A percentile compares a stretch with the other conserved stretches of the same genome.
phyloP scores from a whole-genome alignment of 2,329 filamentous ascomycete genomes.

The Dendryphion nanum region DNA sequence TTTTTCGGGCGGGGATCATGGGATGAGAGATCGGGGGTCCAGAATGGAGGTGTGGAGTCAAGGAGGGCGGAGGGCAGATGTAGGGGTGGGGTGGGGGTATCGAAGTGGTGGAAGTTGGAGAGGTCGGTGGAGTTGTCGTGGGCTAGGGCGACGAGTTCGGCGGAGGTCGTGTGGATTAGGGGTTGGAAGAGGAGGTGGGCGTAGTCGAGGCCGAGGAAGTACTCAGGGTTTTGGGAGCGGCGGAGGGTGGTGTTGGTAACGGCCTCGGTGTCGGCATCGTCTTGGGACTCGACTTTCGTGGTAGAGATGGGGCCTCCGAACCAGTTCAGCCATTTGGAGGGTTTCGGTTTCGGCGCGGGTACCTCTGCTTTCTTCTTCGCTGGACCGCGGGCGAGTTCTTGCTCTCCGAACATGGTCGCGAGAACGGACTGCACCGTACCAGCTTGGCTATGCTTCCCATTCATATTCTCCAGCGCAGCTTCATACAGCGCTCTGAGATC shows the following conservation, averaged over 20 bases:
- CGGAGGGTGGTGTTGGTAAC: constrained; percentile 24
- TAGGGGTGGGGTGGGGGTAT: constrained; percentile 30
- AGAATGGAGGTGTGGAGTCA: constrained; percentile 29
- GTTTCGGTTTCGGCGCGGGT: constrained; percentile 9
- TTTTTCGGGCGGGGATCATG: constrained; percentile 26
- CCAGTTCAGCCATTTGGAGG: constrained; percentile 37
- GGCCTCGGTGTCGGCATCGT: constrained; percentile 2
- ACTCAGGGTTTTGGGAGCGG: constrained; percentile 46
- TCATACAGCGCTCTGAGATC: constrained; percentile 50
- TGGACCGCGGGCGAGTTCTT: constrained; percentile 49
- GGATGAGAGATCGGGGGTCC: constrained; percentile 21
- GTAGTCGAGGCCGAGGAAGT: constrained; percentile 54
- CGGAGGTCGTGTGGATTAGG: constrained; percentile 20
- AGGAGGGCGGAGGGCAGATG: constrained; percentile 40
- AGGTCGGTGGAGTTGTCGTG: constrained; percentile 39
- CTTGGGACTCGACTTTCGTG: constrained; percentile 9
- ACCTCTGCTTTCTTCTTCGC: constrained; percentile 32
- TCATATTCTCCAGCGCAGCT: constrained; percentile 40
- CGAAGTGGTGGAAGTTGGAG: constrained; percentile 29
- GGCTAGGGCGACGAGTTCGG: constrained; percentile 25
- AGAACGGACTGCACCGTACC: constrained; percentile 46
- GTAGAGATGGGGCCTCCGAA: constrained; percentile 34
- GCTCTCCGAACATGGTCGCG: constrained; percentile 53
- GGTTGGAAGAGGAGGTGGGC: constrained; percentile 48
- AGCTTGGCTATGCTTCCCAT: constrained; percentile 27